These are phyloP conservation scores for Thecamonas trahens DNA, from an alignment of 78 protist genomes.

Conservation along the genomic window DNA sequence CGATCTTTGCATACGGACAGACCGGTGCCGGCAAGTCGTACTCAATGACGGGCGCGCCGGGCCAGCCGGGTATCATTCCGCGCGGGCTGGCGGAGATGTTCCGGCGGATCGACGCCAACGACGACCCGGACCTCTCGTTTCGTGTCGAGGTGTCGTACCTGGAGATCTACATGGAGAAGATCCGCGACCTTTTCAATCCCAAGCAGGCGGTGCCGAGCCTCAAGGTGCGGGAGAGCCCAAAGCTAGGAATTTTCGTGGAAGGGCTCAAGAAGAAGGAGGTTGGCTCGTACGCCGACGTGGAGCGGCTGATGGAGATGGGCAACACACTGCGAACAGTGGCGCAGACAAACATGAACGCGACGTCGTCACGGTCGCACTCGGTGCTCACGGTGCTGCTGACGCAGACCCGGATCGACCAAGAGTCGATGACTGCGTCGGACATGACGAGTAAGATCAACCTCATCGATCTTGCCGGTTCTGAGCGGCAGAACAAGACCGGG, in stretches of 20 bases:
- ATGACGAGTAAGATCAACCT: constrained; percentile 21
- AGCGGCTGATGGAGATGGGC: constrained; percentile 36
- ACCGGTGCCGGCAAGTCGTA: constrained; percentile 54
- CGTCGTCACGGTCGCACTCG: constrained; percentile 57
- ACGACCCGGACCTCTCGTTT: constrained; percentile 11
- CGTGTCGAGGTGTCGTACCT: constrained; percentile 43
- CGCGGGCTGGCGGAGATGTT: constrained; percentile 20
- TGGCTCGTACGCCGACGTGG: constrained; percentile 14
- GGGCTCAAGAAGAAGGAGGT: constrained; percentile 10
- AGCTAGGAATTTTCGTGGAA: constrained; percentile 18
- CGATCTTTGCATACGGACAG: constrained; percentile 65
- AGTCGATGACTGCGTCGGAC: background rate
- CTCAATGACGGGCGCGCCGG: constrained; percentile 33
- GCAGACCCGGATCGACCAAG: background rate
- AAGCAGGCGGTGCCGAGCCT: background rate
- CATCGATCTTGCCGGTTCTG: constrained; percentile 53
- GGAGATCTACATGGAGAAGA: constrained; percentile 76
- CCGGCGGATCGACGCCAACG: constrained; percentile 21
- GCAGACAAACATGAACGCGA: constrained; percentile 66
- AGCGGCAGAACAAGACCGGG: constrained; percentile 43
- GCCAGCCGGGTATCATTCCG: constrained; percentile 29
- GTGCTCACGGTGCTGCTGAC: constrained; percentile 33
- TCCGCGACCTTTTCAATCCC: constrained; percentile 33
- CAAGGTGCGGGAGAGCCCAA: constrained; percentile 33
- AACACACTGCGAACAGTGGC: constrained; percentile 40